A percentile compares a stretch with the other conserved stretches of the same genome.
Conservation (phyloP, 176 grass and related monocot species). For the Oryza glumipatula region DNA sequence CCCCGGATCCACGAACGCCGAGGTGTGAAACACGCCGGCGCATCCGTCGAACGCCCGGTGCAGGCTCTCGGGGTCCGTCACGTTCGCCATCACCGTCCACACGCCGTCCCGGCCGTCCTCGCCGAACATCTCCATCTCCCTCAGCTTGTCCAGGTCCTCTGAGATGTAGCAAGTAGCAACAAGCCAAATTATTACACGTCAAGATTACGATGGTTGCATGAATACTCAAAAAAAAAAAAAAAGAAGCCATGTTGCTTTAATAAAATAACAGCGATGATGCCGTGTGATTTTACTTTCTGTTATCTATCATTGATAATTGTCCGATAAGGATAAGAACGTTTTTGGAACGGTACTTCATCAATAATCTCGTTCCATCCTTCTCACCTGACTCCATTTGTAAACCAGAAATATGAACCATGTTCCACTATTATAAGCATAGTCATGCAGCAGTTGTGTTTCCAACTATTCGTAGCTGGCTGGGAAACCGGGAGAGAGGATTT, state of each 20-base stretch:
- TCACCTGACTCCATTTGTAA: not conserved
- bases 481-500: not conserved
- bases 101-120: conserved; percentile 86
- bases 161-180: conserved; percentile 12
- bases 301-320: not conserved
- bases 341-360: not conserved
- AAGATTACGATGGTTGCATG: not conserved
- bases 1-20: conserved; percentile 82
- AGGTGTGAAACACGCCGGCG: conserved; percentile 90
- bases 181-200: not conserved
- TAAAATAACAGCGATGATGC: not conserved
- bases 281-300: not conserved
- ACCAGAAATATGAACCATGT: too few relatives aligned
- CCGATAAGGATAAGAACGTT: not conserved
- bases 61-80: conserved; percentile 83
- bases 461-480: not conserved
- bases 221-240: not conserved
- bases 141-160: conserved; percentile 98
- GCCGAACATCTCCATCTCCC: conserved; percentile 97
- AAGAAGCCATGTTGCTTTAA: not conserved
- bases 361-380: not conserved
- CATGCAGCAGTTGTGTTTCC: not conserved
- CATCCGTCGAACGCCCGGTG: conserved; percentile 85
- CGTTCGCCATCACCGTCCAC: conserved; percentile 91
- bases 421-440: not conserved